Evolutionary conservation across 495 filamentous ascomycete genomes (phyloP).

Genomic region (Tuber umbilicatum): DNA sequence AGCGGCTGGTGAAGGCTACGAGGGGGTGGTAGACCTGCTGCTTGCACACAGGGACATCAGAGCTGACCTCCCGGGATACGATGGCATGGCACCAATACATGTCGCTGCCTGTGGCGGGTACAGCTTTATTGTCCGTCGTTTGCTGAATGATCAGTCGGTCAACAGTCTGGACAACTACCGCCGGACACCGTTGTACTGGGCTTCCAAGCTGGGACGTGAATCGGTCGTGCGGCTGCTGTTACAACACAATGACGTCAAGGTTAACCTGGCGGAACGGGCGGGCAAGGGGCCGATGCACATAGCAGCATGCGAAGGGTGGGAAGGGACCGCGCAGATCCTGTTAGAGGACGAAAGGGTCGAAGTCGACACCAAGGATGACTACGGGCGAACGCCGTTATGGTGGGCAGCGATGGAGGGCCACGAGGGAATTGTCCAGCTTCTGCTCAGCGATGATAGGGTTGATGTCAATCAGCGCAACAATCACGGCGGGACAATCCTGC

Average conservation of each 20-base stretch:
- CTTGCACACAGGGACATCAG: not conserved
- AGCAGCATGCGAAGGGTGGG: not conserved
- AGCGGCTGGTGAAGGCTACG: not conserved
- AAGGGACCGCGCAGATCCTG: not conserved
- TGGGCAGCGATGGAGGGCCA: not conserved
- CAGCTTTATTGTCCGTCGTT: not conserved
- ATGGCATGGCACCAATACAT: not conserved
- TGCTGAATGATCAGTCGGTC: not conserved
- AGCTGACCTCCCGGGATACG: not conserved
- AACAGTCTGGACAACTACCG: not conserved
- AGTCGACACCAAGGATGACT: not conserved
- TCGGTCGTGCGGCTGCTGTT: not conserved
- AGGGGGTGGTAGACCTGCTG: not conserved
- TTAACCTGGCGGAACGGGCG: not conserved
- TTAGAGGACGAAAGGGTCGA: not conserved
- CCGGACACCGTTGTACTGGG: not conserved
- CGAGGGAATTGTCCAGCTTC: not conserved
- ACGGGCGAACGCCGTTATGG: not conserved
- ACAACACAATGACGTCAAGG: not conserved
- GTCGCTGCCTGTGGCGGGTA: not conserved
- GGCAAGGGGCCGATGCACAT: conserved; percentile 1
- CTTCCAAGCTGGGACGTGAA: not conserved
- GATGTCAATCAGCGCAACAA: not conserved
- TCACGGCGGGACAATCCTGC: not conserved
- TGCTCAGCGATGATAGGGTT: not conserved